Evolutionary conservation across 2,329 filamentous ascomycete genomes (phyloP), one percentile per base, ranked within the genome.

Genomic region (Teratosphaeria gauchensis): DNA sequence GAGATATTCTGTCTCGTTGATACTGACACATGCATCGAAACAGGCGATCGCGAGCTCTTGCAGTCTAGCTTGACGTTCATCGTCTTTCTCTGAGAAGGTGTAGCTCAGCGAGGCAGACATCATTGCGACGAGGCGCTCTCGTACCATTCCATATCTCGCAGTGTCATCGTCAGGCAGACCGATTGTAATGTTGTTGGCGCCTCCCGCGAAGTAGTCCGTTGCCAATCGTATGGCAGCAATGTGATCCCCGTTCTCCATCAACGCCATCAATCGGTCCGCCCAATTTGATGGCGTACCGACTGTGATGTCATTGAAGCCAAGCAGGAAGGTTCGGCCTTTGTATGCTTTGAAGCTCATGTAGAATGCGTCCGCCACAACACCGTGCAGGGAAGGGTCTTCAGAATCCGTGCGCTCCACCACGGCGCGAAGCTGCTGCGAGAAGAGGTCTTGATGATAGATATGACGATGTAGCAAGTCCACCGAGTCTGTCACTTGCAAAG

Each of bases 241-340:
- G 69, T 95, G 96, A 73, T 97, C 91, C n/a, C 94, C 94, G 58
- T 91, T 84, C 71, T 97, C 92, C 89, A 99, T 96, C 65, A 97
- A 80, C 0, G 92, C 92, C 64, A 96, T 85, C 19, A 99, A 78
- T 48, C 94, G 82, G 73, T 99, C 94, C 2, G 94, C 92, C 94
- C 94, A 99, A 66, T 99, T 99, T 0, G 94, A 97, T 35, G 99
- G 76, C 4, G 88, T 89, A 1, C 94, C 94, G 54, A 97, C 89
- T 0, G 90, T 90, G 48, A 96, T 79, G 69, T 97, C 92, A 69
- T 92, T 94, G 75, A 92, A 92, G n/a, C 94, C 92, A 8, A 99
- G 80, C 3, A 97, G 77, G 69, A 99, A 99, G 38, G 96, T 79
- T 32, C 92, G 84, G 4, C 94, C 92, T 73, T 97, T 99, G 76